Evolutionary conservation across 2,329 filamentous ascomycete genomes (phyloP).

Genomic region (Colletotrichum sp.): DNA sequence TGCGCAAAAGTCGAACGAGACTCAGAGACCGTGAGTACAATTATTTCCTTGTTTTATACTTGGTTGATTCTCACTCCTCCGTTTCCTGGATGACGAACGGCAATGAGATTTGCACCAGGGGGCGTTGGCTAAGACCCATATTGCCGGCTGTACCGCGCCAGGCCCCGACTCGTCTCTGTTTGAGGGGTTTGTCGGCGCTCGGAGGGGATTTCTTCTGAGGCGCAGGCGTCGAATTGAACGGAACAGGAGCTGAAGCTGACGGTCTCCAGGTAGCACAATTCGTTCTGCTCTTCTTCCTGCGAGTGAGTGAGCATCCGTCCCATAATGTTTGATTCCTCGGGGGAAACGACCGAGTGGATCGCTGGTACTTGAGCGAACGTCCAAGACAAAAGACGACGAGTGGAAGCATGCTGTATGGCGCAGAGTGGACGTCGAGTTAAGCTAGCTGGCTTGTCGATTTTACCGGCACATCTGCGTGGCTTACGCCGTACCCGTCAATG

Average conservation of each 20-base stretch:
- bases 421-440: neutral
- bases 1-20: neutral
- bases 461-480: neutral
- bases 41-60: neutral
- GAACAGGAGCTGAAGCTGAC: neutral
- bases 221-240: neutral
- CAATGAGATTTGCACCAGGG: conserved; percentile 5
- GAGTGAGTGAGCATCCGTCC: conserved; percentile 1
- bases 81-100: neutral
- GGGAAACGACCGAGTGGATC: neutral
- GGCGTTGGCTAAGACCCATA: conserved; percentile 6
- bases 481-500: neutral
- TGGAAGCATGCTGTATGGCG: neutral
- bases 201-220: neutral
- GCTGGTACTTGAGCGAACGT: neutral
- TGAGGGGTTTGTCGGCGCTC: neutral
- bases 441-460: neutral
- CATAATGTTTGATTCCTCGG: neutral
- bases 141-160: neutral
- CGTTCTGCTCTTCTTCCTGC: conserved; percentile 16
- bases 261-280: neutral
- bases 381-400: neutral
- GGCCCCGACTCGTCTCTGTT: neutral
- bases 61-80: neutral
- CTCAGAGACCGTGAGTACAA: neutral